Base-by-base conservation (phyloP, 257 asterid species). In the Jaltomata sinuosa region DNA sequence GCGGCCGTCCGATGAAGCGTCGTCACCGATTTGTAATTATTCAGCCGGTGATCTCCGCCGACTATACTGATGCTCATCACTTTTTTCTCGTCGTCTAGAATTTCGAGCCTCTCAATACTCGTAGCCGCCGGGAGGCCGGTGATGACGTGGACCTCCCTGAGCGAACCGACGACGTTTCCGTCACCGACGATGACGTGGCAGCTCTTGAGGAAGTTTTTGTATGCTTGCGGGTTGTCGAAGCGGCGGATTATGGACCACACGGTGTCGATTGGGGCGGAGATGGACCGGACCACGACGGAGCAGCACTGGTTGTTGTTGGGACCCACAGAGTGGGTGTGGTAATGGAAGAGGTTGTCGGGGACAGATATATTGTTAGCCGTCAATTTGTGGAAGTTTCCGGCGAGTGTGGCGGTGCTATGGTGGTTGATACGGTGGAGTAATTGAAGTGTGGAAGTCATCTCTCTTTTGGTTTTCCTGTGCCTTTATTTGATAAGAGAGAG, bases 191-290 rank as follows among this genome's bases (percentile, higher is more conserved):
- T 88, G 82, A 93, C 91, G 85, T 87, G 85, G 88, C 98, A 95
- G 88, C 96, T 92, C 88, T 91, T 93, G 5, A 95, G 82, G 85
- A 95, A 95, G 69, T 88, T 90, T 84, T 95, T 95, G 90, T 95
- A 95, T 19, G 89, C 92, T 82, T 93, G 97, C 49, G 98, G 98
- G 76, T 88, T 86, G 90, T 93, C 98, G 88, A 95, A 95, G 18
- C 95, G 92, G 12, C 98, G 97, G 5, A 95, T 91, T 16, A 93
- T 85, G 9, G 97, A 89, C 98, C 98, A 95, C 1, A 95, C 97
- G 42, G 92, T 74, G 82, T 87, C 93, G 2, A 90, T 47, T 0
- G 95, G 86, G 31, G 98, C 94, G 57, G 65, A 76, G 88, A 91
- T 91, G 49, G 85, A 38, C 54, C 85, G 95, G 57, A 93, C 92